Conservation (phyloP, 495 filamentous ascomycete genomes). For the Lophiotrema nucula region DNA sequence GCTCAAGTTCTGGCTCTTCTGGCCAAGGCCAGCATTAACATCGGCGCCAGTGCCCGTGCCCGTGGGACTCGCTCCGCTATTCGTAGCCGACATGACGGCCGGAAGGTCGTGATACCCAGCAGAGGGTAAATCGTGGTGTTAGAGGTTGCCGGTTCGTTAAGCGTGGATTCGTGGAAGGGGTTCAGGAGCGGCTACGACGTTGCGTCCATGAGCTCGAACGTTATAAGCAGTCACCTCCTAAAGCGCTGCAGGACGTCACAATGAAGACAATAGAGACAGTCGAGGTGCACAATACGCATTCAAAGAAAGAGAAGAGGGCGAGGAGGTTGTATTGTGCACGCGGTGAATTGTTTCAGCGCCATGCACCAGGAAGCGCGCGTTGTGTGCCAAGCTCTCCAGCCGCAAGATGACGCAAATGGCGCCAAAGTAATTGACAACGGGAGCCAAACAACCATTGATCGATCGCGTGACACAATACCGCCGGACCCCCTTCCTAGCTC, state of each 20-base stretch:
- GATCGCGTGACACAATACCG: not conserved
- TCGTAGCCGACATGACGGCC: not conserved
- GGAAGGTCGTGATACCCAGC: not conserved
- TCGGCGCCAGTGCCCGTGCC: not conserved
- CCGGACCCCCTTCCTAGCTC: not conserved
- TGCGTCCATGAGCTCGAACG: not conserved
- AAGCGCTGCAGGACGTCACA: not conserved
- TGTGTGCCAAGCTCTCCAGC: not conserved
- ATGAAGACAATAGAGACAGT: not conserved
- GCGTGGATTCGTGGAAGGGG: not conserved
- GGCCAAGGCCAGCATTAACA: not conserved
- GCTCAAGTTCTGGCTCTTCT: conserved; percentile 18
- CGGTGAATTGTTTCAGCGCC: not conserved
- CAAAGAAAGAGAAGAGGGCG: not conserved
- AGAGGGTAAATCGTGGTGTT: not conserved
- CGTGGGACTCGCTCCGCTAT: not conserved
- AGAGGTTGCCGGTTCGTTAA: not conserved
- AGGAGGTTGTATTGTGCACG: not conserved
- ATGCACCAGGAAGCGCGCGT: not conserved
- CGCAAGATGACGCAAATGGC: not conserved
- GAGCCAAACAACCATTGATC: not conserved
- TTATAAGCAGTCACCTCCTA: not conserved
- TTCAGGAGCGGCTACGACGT: not conserved
- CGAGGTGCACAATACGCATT: not conserved
- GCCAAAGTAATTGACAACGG: not conserved